Evolutionary conservation across 345 rosid species (phyloP).

Genomic region (Adansonia digitata): DNA sequence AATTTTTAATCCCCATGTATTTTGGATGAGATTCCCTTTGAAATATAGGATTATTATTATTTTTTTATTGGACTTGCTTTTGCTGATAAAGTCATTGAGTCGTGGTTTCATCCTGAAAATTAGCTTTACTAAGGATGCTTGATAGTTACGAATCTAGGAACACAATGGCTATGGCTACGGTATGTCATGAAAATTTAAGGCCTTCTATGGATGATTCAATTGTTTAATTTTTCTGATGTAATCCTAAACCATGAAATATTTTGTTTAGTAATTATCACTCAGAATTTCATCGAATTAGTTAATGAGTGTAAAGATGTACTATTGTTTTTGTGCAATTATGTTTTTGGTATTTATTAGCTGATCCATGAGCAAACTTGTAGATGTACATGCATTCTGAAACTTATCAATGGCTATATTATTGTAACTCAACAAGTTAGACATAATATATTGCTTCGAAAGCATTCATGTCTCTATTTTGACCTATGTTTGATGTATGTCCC

Average conservation of each 20-base stretch:
- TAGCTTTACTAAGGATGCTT: background rate
- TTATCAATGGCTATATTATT: background rate
- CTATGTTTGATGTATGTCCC: no score
- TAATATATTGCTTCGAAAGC: background rate
- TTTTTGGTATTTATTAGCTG: background rate
- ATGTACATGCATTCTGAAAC: background rate
- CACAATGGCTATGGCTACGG: background rate
- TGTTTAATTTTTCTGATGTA: background rate
- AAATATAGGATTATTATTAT: background rate
- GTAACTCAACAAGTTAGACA: background rate
- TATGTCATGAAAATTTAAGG: background rate
- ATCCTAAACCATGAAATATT: background rate
- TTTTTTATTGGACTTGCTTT: background rate
- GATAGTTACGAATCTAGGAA: background rate
- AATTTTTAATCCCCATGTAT: background rate
- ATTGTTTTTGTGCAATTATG: background rate
- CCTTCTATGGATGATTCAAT: background rate
- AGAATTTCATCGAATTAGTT: background rate
- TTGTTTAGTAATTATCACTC: background rate
- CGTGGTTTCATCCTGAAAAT: background rate
- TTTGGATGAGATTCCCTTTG: background rate
- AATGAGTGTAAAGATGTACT: background rate
- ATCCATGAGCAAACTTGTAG: background rate
- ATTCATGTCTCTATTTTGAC: background rate
- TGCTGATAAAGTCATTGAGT: background rate